Base-by-base conservation (phyloP, 2,329 filamentous ascomycete species). In the Metarhizium sp. region DNA sequence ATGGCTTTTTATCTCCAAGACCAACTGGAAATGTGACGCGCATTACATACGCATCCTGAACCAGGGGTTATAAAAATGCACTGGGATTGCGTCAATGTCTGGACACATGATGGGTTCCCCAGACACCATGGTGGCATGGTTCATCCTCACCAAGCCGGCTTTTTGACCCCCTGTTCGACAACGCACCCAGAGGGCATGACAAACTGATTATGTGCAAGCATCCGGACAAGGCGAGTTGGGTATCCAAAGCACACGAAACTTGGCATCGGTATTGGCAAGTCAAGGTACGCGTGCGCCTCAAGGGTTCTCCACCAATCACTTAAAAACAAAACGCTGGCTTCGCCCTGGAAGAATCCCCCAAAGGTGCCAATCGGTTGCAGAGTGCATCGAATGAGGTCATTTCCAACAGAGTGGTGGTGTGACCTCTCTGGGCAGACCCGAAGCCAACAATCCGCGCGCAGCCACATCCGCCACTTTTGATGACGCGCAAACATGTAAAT, bases 81-180 rank as follows among this genome's bases (percentile, higher is more conserved):
- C 14, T 50, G n/a, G 45, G 14, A 50, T 50, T 50, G 50, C 50
- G 50, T 32, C 32, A 29, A 51, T 42, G 18, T n/a, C 30, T 16
- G 40, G 25, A 40, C 40, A 52, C 51, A 52, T 52, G 51, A 52
- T 52, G 40, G 34, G n/a, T 20, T 18, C 30, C 32, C 48, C 48
- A 30, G 50, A 29, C 3, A 47, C 25, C 40, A 16, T 20, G 51
- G 38, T 20, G 18, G 18, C 18, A 20, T 20, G 20, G 20, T 20
- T 20, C 20, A 18, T 29, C 34, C 25, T 13, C 14, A 10, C 42
- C 51, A 46, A 47, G 16, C 40, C 42, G 29, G 20, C 43, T 38
- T 47, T 34, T 34, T 48, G 20, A 6, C 5, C 13, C 45, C 13
- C 18, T 29, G 45, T 4, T 30, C 45, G 45, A 48, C 25, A 30